Percentiles rank a stretch among this genome's conserved stretches.
phyloP scores from a whole-genome alignment of 345 rosid species.

The Gossypium australe region DNA sequence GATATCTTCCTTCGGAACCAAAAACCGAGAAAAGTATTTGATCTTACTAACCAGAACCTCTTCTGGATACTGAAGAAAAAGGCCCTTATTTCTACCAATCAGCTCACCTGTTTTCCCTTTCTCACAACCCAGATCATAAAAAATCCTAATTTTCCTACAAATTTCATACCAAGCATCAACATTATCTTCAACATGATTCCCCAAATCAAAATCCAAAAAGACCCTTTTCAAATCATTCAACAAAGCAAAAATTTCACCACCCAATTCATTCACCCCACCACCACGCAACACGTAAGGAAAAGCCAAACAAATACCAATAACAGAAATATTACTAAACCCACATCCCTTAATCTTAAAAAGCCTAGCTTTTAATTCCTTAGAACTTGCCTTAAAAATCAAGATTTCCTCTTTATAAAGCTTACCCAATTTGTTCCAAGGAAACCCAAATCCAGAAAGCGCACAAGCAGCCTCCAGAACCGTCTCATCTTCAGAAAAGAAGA shows the following conservation, averaged over 20 bases:
- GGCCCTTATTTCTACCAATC: constrained; percentile 31
- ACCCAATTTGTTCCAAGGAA: constrained; percentile 68
- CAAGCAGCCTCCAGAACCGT: constrained; percentile 36
- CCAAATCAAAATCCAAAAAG: constrained; percentile 36
- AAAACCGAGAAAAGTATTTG: constrained; percentile 46
- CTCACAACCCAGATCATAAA: constrained; percentile 45
- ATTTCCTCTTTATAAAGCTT: constrained; percentile 47
- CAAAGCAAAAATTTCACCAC: constrained; percentile 26
- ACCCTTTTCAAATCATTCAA: constrained; percentile 43
- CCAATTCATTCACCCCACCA: constrained; percentile 26
- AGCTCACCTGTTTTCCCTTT: constrained; percentile 45
- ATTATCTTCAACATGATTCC: constrained; percentile 35
- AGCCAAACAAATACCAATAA: constrained; percentile 57
- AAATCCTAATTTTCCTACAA: constrained; percentile 40
- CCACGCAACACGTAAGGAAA: constrained; percentile 42
- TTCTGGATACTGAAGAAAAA: constrained; percentile 36
- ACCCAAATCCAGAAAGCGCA: constrained; percentile 52
- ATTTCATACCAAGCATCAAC: constrained; percentile 43
- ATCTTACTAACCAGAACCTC: constrained; percentile 36
- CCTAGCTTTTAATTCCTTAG: constrained; percentile 32
- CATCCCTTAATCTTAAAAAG: constrained; percentile 30
- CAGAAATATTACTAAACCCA: constrained; percentile 35
- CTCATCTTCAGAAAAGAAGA: constrained; percentile 57
- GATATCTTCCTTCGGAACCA: constrained; percentile 33
- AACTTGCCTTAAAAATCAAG: constrained; percentile 36